Conservation (phyloP, 2,329 filamentous ascomycete species). For the Colletotrichum lini region DNA sequence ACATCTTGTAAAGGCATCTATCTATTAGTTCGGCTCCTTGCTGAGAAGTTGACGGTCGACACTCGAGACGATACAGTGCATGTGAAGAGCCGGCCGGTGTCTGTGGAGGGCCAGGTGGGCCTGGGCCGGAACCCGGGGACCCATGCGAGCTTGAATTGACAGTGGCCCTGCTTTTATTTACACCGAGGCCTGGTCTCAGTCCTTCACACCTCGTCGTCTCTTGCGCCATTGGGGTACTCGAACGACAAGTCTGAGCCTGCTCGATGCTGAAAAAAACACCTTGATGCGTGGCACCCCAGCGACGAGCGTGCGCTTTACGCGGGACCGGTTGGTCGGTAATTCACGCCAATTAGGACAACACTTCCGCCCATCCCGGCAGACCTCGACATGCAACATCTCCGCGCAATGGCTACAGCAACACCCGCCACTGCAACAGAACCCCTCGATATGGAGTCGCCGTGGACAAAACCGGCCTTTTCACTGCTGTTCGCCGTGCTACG, state of each 20-base stretch:
- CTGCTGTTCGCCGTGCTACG: constrained; percentile 6
- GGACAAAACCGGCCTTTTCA: constrained; percentile 19
- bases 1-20: neutral
- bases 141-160: neutral
- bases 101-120: no score
- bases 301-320: constrained; percentile 36
- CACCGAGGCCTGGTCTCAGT: neutral
- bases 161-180: neutral
- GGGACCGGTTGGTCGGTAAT: constrained; percentile 26
- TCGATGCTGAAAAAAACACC: constrained; percentile 34
- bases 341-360: constrained; percentile 25
- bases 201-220: neutral
- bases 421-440: neutral
- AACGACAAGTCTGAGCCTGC: constrained; percentile 12
- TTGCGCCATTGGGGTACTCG: neutral
- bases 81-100: neutral
- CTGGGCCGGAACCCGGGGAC: neutral
- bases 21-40: no score
- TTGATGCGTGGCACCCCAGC: constrained; percentile 38
- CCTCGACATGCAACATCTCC: neutral
- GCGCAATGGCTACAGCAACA: neutral
- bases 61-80: neutral
- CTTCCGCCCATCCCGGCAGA: neutral
- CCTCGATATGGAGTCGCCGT: constrained; percentile 1
- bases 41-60: neutral